Percentiles rank a stretch among this genome's conserved stretches.
phyloP scores from a whole-genome alignment of 352 stramenopile species.

The Phytophthora foliorum region DNA sequence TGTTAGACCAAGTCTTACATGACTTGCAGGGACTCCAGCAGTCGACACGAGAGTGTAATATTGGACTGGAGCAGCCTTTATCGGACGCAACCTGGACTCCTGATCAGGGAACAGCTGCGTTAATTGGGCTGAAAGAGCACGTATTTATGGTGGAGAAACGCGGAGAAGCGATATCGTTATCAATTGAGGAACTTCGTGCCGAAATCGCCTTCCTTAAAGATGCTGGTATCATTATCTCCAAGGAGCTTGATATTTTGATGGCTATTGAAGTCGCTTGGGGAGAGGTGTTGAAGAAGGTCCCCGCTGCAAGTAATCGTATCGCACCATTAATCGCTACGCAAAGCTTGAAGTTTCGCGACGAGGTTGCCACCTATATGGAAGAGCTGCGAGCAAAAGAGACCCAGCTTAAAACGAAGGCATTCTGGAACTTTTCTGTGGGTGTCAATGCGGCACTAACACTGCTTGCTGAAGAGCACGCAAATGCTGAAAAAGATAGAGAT shows the following conservation, averaged over 20 bases:
- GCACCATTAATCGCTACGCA: conserved; percentile 70
- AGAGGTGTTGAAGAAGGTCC: conserved; percentile 74
- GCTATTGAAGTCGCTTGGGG: conserved; percentile 67
- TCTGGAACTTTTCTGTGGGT: conserved; percentile 72
- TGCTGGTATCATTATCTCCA: conserved; percentile 58
- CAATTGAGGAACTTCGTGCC: conserved; percentile 74
- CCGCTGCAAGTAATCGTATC: conserved; percentile 70
- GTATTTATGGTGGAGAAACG: conserved; percentile 84
- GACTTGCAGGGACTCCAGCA: conserved; percentile 73
- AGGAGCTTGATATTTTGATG: conserved; percentile 64
- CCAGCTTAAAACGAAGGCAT: conserved; percentile 59
- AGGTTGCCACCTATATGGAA: conserved; percentile 89
- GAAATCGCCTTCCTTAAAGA: conserved; percentile 77
- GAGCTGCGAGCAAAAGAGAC: conserved; percentile 72
- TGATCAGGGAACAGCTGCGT: conserved; percentile 65
- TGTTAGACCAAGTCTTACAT: conserved; percentile 74
- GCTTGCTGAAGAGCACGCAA: conserved; percentile 51
- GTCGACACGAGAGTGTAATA: conserved; percentile 72
- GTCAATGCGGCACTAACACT: conserved; percentile 48
- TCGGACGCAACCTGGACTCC: conserved; percentile 65
- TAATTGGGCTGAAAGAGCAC: conserved; percentile 83
- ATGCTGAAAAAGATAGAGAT: conserved; percentile 46
- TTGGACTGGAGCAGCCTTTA: conserved; percentile 78
- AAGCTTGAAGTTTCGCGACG: conserved; percentile 68
- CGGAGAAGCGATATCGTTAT: conserved; percentile 65